phyloP scores from a whole-genome alignment of 768 basidiomycete genomes.

The Royoungia palumana region DNA sequence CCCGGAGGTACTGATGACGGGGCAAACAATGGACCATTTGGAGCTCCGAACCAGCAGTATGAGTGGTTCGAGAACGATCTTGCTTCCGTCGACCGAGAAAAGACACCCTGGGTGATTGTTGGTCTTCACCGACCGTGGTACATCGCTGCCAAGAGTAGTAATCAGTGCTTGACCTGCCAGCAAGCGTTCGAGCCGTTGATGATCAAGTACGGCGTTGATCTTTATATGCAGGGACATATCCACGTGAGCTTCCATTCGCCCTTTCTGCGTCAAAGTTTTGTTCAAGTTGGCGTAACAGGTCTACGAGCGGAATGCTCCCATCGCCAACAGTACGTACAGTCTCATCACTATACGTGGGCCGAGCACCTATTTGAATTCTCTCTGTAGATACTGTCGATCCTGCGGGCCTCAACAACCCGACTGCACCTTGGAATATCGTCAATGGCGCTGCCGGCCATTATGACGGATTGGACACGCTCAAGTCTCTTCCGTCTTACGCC shows the following conservation, averaged over 20 bases:
- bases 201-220: slow-evolving; percentile 30
- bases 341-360: too few species aligned
- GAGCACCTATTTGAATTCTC: background rate
- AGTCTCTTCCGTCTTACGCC: background rate
- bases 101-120: slow-evolving; percentile 27
- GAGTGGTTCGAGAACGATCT: slow-evolving; percentile 28
- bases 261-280: background rate
- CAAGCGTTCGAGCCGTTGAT: slow-evolving; percentile 29
- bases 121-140: slow-evolving; percentile 31
- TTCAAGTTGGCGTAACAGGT: slow-evolving; percentile 2
- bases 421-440: slow-evolving; percentile 27
- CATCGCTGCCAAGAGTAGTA: slow-evolving; percentile 4
- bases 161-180: slow-evolving; percentile 18
- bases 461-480: slow-evolving; percentile 23
- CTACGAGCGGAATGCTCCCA: slow-evolving; percentile 28
- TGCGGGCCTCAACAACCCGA: slow-evolving; percentile 23
- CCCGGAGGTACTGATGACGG: slow-evolving; percentile 19
- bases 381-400: slow-evolving; percentile 18
- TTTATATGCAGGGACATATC: slow-evolving; percentile 29
- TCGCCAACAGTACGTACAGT: slow-evolving; percentile 23
- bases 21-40: slow-evolving; percentile 25
- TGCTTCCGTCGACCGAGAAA: slow-evolving; percentile 18
- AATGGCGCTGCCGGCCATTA: slow-evolving; percentile 29
- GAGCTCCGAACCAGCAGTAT: slow-evolving; percentile 27
- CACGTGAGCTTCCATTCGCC: slow-evolving; percentile 14